Base-by-base conservation (phyloP, 2,329 filamentous ascomycete genomes). In the Alternaria sp. region DNA sequence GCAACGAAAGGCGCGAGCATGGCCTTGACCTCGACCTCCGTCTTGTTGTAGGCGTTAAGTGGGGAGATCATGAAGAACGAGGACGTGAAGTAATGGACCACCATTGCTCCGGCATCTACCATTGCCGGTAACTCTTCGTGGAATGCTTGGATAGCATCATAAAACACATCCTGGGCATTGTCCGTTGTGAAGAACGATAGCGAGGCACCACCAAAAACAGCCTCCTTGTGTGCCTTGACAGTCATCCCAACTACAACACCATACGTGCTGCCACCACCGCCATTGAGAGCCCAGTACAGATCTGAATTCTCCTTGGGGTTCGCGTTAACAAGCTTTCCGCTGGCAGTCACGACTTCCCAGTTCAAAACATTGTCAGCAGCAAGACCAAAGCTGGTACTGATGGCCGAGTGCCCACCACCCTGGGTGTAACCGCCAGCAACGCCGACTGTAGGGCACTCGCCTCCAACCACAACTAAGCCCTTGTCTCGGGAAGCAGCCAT, bases 331-430 rank as follows among this genome's bases (percentile, higher is more conserved):
- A 71, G 54, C 18, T 56, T 56, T 3, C 67, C 69, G 46, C 43
- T 36, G 1, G 73, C 68, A 18, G 74, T 71, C 2, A 72, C 70
- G 28, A 74, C 70, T 34, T 73, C 59, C 25, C 64, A 66, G 8
- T 63, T 57, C 2, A 70, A 46, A 4, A 73, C 67, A 11, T 73
- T 68, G 48, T 75, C 73, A 6, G 66, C 70, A 4, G 66, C 66
- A 22, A 75, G 66, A 4, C 73, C 73, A 64, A 82, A 83, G 48
- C 80, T 74, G 25, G 79, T 78, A 18, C 81, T 81, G 43, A 87
- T 69, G 6, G 83, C 83, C 10, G 81, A 83, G 72, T 88, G 84
- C 0, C 86, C 86, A 30, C 84, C 85, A 3, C 83, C 67, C 27
- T 66, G 59, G 1, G 63, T 54, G 40, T 68, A 71, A 18, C 71